phyloP scores from a whole-genome alignment of 768 basidiomycete species.

The Cantharellus anzutake region DNA sequence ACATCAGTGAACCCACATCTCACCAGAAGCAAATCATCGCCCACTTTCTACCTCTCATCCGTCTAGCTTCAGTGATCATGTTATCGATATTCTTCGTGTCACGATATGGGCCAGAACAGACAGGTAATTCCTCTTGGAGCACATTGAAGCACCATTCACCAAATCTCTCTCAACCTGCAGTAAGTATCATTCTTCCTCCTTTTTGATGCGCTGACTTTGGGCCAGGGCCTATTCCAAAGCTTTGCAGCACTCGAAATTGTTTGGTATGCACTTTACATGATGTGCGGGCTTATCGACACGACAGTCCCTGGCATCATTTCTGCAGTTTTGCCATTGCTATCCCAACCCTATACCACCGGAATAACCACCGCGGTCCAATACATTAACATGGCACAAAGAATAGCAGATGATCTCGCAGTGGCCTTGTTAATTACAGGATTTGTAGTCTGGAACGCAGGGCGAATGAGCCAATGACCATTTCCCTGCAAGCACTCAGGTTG shows the following conservation, averaged over 20 bases:
- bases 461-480: slow-evolving; percentile 11
- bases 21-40: too few species aligned
- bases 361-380: slow-evolving; percentile 48
- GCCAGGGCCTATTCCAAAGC: too few species aligned
- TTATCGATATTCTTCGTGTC: too few species aligned
- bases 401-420: slow-evolving; percentile 54
- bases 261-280: too few species aligned
- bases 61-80: too few species aligned
- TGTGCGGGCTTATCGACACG: slow-evolving; percentile 7
- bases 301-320: slow-evolving; percentile 40
- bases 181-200: slow-evolving; percentile 31
- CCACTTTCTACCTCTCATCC: too few species aligned
- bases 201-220: slow-evolving; percentile 38
- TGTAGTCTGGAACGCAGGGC: slow-evolving; percentile 34
- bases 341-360: slow-evolving; percentile 40
- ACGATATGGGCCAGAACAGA: too few species aligned
- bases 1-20: too few species aligned
- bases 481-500: background rate
- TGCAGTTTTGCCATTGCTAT: slow-evolving; percentile 43
- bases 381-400: slow-evolving; percentile 41
- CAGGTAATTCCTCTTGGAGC: background rate
- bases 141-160: slow-evolving; percentile 21
- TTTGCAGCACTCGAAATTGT: too few species aligned
- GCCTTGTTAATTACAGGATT: slow-evolving; percentile 56
- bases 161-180: slow-evolving; percentile 41